Conservation (phyloP, 257 asterid genomes). For the Plantago major region DNA sequence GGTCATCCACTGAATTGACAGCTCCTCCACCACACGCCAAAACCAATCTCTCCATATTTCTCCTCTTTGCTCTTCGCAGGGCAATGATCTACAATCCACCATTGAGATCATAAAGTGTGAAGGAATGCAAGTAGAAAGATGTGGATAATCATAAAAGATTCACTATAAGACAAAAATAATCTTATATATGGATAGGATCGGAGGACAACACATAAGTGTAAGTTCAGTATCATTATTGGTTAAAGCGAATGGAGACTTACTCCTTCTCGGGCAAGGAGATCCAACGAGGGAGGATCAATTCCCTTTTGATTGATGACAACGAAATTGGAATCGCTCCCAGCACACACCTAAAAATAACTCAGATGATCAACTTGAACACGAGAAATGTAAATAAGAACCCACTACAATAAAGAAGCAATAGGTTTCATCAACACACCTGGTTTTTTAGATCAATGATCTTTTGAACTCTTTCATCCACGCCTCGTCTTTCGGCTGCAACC, state of each 20-base stretch:
- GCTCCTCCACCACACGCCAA: constrained; percentile 99
- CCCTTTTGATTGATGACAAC: constrained; percentile 96
- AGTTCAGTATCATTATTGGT: not conserved
- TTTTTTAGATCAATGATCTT: constrained; percentile 86
- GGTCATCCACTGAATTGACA: constrained; percentile 91
- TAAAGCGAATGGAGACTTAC: constrained; percentile 42
- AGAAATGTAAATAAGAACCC: not conserved
- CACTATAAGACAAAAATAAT: too few species aligned
- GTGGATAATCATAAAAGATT: not conserved
- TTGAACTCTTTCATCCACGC: constrained; percentile 93
- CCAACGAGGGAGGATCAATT: constrained; percentile 96
- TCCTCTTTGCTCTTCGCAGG: constrained; percentile 90
- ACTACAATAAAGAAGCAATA: constrained; percentile 8
- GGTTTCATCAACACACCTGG: constrained; percentile 41
- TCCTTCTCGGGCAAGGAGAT: constrained; percentile 91
- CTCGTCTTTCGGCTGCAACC: constrained; percentile 95
- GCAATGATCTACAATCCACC: constrained; percentile 61
- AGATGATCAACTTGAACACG: constrained; percentile 17
- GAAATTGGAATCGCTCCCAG: constrained; percentile 58
- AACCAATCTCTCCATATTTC: constrained; percentile 94
- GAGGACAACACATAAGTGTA: not conserved
- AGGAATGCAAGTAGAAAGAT: not conserved
- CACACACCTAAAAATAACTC: constrained; percentile 62
- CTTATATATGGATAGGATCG: not conserved
- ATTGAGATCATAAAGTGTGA: constrained; percentile 8